Evolutionary conservation across 768 basidiomycete genomes (phyloP).

Genomic region (Trametes elegans): DNA sequence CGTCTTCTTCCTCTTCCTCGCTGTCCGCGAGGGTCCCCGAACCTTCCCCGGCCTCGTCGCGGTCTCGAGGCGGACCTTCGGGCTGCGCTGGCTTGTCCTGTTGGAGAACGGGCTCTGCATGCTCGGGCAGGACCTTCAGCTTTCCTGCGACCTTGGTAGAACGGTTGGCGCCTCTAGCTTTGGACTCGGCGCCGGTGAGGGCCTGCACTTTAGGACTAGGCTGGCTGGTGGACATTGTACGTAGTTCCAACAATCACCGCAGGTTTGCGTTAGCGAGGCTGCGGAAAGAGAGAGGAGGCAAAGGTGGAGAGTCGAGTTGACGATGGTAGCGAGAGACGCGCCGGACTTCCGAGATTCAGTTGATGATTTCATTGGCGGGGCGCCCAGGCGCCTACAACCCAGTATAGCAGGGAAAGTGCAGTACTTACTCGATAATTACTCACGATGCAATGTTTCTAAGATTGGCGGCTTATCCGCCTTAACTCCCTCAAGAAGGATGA

Average conservation of each 20-base stretch:
- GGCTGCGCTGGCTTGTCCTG: constrained; percentile 20
- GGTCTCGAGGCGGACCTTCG: constrained; percentile 20
- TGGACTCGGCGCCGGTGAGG: constrained; percentile 39
- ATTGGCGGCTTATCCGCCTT: too few species aligned
- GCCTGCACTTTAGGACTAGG: constrained; percentile 14
- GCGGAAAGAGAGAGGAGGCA: background rate
- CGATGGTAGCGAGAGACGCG: background rate
- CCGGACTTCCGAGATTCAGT: background rate
- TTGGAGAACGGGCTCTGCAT: constrained; percentile 52
- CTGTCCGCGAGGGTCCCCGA: constrained; percentile 45
- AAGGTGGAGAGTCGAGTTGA: background rate
- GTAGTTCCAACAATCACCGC: too few species aligned
- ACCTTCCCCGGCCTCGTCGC: constrained; percentile 26
- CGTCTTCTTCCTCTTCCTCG: constrained; percentile 65
- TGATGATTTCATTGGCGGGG: constrained; percentile 17
- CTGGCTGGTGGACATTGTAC: constrained; percentile 27
- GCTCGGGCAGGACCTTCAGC: constrained; percentile 85
- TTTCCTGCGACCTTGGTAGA: constrained; percentile 83
- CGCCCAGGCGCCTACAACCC: background rate
- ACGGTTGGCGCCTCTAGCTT: constrained; percentile 70
- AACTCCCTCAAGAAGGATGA: background rate
- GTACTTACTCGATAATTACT: background rate
- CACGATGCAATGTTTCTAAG: too few species aligned
- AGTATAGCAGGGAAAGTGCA: background rate
- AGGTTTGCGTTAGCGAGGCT: background rate